Base-by-base conservation (phyloP, 2,329 filamentous ascomycete genomes). In the Verticillium nonalfalfae region DNA sequence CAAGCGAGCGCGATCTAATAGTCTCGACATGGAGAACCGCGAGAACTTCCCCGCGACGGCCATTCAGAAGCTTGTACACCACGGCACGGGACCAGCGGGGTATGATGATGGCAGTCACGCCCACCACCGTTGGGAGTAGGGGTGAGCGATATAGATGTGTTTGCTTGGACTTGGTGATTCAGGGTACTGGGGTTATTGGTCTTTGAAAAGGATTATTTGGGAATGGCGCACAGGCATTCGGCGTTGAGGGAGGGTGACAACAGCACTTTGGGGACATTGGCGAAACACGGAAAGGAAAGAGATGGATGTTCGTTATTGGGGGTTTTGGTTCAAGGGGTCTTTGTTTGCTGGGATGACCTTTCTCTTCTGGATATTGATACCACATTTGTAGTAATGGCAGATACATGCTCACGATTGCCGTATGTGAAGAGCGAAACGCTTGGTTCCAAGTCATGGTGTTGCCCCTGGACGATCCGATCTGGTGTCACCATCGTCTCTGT, bases 21-120 rank as follows among this genome's bases (percentile, higher is more conserved):
- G 64, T 50, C 60, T 66, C 15, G 64, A 66, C 58, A 62, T 66
- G 63, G 63, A 62, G 57, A 66, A 60, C 56, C 58, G 63, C 57
- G 64, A 66, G 59, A 65, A 65, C 54, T 65, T 64, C 56, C 64
- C 64, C 26, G 64, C 64, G n/a, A 62, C 61, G 36, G 60, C 63
- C 11, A 66, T 64, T 18, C 63, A 63, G 52, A 65, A 64, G 57
- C 55, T 65, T 50, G 61, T 65, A 35, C 64, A 65, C 57, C 63
- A 65, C 34, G 63, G 60, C 52, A 54, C 60, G 35, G 59, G 59
- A 50, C 59, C 63, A 18, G 58, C 61, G 39, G 64, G 64, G 18
- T 58, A 65, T 57, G 59, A 61, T 31, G 63, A 66, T 56, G 52
- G 61, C 11, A 57, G 63, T 36, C 63, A 65, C 58, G 63, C 58